Evolutionary conservation across 148 eudicot genomes (phyloP).

Genomic region (Vaccinium vitisidaea): DNA sequence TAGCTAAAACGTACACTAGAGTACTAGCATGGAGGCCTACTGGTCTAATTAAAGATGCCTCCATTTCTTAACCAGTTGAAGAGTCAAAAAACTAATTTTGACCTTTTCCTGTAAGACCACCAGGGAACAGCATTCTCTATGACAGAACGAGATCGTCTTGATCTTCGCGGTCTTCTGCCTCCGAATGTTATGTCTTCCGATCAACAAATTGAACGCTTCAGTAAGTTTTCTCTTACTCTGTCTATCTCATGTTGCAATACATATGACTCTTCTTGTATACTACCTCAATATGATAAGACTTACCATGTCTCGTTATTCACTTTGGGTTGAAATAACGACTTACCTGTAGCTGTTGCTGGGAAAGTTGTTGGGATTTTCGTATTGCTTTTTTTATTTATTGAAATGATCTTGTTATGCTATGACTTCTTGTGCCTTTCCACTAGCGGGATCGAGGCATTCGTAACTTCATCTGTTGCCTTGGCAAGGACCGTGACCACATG

Average conservation of each 20-base stretch:
- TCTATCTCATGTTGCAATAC: not conserved
- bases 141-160: conserved; percentile 97
- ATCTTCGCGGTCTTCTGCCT: conserved; percentile 96
- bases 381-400: not conserved
- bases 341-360: not conserved
- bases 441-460: not conserved
- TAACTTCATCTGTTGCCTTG: not conserved
- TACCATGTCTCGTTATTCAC: not conserved
- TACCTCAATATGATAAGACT: not conserved
- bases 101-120: conserved; percentile 17
- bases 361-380: not conserved
- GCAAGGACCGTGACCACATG: not conserved
- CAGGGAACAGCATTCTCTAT: conserved; percentile 97
- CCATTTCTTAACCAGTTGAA: not conserved
- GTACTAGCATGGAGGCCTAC: not conserved
- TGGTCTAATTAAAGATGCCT: not conserved
- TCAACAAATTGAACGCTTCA: conserved; percentile 89
- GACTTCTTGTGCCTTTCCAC: not conserved
- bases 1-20: not conserved
- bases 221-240: conserved; percentile 43
- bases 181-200: conserved; percentile 85
- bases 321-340: not conserved
- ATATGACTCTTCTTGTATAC: not conserved
- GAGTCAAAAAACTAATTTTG: conserved; percentile 1
- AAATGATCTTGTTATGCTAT: not conserved